Evolutionary conservation across 2,329 filamentous ascomycete genomes (phyloP), one percentile per base, ranked within the genome.

Genomic region (Epichloe bromicola): DNA sequence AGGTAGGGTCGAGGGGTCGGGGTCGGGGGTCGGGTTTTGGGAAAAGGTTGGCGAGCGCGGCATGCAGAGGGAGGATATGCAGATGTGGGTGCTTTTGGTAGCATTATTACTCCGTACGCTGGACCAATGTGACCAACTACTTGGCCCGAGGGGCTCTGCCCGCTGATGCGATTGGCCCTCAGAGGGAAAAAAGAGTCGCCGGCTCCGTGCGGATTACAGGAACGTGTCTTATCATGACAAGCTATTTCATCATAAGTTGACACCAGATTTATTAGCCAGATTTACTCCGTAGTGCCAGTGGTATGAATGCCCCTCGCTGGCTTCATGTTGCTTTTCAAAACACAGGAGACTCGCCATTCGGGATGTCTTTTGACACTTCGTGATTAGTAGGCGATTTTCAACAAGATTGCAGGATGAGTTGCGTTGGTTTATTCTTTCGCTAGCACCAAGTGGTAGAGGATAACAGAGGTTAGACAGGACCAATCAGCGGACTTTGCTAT

Each of bases 101-200:
- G 20, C 34, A 26, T 34, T n/a, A 26, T 34, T n/a, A 5, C 20
- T 23, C 20, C 20, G 20, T 23, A 30, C 37, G 45, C 30, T 38
- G 4, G 17, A 15, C 14, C 26, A 26, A 26, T 26, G 26, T 19
- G 19, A 19, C 19, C 19, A 19, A 19, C 3, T 11, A 11, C 43
- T 33, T 30, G 3, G 26, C 8, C 26, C 23, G 17, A 7, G 23
- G 30, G 17, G 26, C 11, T 33, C 33, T 40, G 19, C 33, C 33
- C 20, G 20, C 17, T 17, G 20, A 17, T 33, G 17, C 45, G 46
- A 51, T 45, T 45, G 50, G 50, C 10, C 33, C 7, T 7, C 19
- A 2, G 3, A 1, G 26, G 50, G 39, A 42, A 51, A 51, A 51
- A 33, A 43, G 45, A 51, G 19, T 17, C 45, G 45, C 50, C 44